phyloP scores from a whole-genome alignment of 805 yeast genomes.

The Hanseniaspora jakobsenii region DNA sequence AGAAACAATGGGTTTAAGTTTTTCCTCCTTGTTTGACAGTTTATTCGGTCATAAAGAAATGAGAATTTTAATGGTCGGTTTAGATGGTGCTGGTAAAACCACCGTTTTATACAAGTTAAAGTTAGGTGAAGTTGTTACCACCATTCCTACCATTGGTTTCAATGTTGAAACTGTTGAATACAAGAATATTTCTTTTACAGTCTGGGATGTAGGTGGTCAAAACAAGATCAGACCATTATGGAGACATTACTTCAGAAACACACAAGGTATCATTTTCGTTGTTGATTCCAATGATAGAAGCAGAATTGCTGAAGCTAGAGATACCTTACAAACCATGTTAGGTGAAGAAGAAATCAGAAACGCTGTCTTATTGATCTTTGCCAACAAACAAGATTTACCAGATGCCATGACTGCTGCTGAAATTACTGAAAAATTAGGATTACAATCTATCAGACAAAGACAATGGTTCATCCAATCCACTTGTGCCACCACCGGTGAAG shows the following conservation, averaged over 20 bases:
- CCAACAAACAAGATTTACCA: constrained; percentile 97
- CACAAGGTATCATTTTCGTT: constrained; percentile 95
- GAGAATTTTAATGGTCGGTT: constrained; percentile 97
- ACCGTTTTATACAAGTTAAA: constrained; percentile 89
- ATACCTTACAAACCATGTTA: constrained; percentile 94
- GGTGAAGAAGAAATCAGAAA: constrained; percentile 97
- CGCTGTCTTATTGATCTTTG: constrained; percentile 87
- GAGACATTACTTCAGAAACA: constrained; percentile 98
- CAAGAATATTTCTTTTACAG: constrained; percentile 91
- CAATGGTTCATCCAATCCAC: constrained; percentile 99
- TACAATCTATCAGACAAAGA: constrained; percentile 94
- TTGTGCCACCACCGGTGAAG: constrained; percentile 98
- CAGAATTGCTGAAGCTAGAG: constrained; percentile 95
- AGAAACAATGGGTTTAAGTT: constrained; percentile 75
- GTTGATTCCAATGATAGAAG: constrained; percentile 97
- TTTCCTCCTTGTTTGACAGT: constrained; percentile 87
- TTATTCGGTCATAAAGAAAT: constrained; percentile 95
- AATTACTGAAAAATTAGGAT: constrained; percentile 91
- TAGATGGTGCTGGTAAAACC: constrained; percentile 97
- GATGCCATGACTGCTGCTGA: constrained; percentile 98
- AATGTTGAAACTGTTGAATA: constrained; percentile 95
- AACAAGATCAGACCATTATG: constrained; percentile 96
- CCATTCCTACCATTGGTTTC: constrained; percentile 94
- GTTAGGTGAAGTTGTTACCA: constrained; percentile 90
- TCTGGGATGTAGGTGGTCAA: constrained; percentile 99